Conservation (phyloP, 2,329 filamentous ascomycete species). For the Fusarium dimerum region DNA sequence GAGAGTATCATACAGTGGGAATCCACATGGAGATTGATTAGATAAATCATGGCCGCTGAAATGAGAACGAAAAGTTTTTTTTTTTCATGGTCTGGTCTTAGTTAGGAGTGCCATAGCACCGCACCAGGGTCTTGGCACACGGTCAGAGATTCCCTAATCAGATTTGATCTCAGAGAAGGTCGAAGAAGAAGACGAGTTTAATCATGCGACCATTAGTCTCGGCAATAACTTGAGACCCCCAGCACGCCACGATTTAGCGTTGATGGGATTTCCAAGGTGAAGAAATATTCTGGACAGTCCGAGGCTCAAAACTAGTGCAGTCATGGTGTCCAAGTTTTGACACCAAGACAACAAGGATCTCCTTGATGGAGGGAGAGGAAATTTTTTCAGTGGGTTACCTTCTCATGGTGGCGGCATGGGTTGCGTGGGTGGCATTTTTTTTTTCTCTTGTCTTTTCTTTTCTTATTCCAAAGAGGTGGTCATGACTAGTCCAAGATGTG, state of each 20-base stretch:
- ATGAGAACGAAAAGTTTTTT: background rate
- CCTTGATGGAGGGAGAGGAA: background rate
- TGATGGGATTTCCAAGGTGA: no score
- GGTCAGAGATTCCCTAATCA: slow-evolving; percentile 3
- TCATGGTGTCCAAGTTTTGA: no score
- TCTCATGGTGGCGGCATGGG: background rate
- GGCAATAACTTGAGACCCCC: slow-evolving; percentile 1
- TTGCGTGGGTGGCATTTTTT: background rate
- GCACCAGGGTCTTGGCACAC: background rate
- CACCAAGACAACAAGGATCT: background rate
- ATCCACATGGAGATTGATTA: slow-evolving; percentile 12
- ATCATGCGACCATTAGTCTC: slow-evolving; percentile 6
- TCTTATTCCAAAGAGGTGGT: background rate
- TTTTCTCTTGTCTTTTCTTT: no score
- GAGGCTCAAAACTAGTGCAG: no score
- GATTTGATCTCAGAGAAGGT: slow-evolving; percentile 4
- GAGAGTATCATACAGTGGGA: background rate
- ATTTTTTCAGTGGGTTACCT: background rate
- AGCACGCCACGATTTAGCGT: background rate
- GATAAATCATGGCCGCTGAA: slow-evolving; percentile 1
- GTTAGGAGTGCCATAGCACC: background rate
- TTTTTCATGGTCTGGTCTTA: background rate
- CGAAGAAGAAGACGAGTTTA: background rate
- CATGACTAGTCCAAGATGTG: background rate
- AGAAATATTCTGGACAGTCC: no score